These are phyloP conservation scores for Suhomyces bolitotheri DNA, from an alignment of 1,139 yeast genomes.

Conservation along the genomic window DNA sequence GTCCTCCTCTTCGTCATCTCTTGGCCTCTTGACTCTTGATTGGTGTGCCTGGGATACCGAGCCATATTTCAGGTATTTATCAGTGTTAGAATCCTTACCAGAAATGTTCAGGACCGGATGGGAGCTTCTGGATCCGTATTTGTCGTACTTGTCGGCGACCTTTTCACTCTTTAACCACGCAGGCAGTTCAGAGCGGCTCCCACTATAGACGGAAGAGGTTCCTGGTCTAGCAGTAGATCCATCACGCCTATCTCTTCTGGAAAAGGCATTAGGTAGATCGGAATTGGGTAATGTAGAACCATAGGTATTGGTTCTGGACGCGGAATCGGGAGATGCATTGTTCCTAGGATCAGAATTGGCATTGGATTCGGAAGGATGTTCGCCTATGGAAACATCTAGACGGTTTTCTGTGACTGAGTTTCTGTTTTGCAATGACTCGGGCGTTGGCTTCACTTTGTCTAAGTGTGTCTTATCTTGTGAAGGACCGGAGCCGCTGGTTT, in stretches of 20 bases:
- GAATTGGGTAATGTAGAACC: not conserved
- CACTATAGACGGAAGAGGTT: slow-evolving; percentile 29
- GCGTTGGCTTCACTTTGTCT: too few species aligned
- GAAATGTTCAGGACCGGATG: not conserved
- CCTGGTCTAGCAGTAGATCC: slow-evolving; percentile 7
- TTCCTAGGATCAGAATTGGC: not conserved
- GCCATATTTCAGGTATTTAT: slow-evolving; percentile 34
- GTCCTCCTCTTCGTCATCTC: slow-evolving; percentile 19
- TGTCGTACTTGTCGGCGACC: slow-evolving; percentile 39
- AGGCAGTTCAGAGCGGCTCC: slow-evolving; percentile 29
- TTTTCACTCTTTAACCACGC: slow-evolving; percentile 41
- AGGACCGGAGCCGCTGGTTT: not conserved
- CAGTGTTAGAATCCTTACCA: slow-evolving; percentile 11
- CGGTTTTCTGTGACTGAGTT: too few species aligned
- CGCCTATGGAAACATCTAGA: too few species aligned
- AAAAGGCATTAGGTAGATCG: slow-evolving; percentile 25
- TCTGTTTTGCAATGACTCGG: too few species aligned
- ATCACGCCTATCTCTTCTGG: slow-evolving; percentile 23
- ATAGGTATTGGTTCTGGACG: not conserved
- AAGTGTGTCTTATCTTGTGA: not conserved
- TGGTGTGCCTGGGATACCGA: slow-evolving; percentile 9
- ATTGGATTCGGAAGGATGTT: too few species aligned
- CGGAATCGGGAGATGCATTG: too few species aligned
- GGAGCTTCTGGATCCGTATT: slow-evolving; percentile 30
- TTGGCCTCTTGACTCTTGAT: slow-evolving; percentile 14